A percentile compares a stretch with the other conserved stretches of the same genome.
phyloP scores from a whole-genome alignment of 1,284 basidiomycete genomes.

The Ustilago cynodontis region DNA sequence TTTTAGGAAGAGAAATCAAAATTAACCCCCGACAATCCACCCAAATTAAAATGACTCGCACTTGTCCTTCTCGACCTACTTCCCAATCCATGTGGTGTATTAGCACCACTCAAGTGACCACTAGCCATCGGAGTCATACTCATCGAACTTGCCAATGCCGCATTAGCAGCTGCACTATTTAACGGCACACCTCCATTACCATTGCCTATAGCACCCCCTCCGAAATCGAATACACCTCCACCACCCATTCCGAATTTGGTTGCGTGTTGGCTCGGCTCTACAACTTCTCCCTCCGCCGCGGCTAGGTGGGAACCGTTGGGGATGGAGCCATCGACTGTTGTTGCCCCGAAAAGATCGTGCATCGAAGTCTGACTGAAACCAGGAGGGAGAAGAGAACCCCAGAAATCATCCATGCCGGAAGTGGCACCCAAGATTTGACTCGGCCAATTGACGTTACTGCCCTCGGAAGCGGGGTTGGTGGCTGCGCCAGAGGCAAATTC shows the following conservation, averaged over 20 bases:
- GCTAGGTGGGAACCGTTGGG: constrained; percentile 14
- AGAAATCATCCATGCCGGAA: constrained; percentile 58
- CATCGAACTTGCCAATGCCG: constrained; percentile 28
- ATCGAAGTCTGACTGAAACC: constrained; percentile 54
- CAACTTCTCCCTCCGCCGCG: constrained; percentile 16
- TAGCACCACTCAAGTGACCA: constrained; percentile 31
- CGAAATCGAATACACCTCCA: constrained; percentile 50
- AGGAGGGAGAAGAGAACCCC: constrained; percentile 58
- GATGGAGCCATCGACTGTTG: constrained; percentile 7
- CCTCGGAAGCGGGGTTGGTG: constrained; percentile 8
- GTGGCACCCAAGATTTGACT: constrained; percentile 32
- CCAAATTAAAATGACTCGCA: constrained; percentile 28
- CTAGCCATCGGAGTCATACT: constrained; percentile 36
- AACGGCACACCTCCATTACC: constrained; percentile 49
- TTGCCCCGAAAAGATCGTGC: constrained; percentile 49
- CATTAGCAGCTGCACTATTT: constrained; percentile 34
- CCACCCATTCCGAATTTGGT: constrained; percentile 58
- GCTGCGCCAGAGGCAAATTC: constrained; percentile 4
- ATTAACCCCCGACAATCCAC: constrained; percentile 30
- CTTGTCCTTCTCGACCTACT: constrained; percentile 35
- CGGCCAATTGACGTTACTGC: constrained; percentile 36
- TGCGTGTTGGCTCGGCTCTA: constrained; percentile 21
- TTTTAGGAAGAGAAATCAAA: constrained; percentile 37
- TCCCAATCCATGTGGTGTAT: constrained; percentile 35
- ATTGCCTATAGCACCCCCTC: constrained; percentile 49